These are phyloP conservation scores for Daphne laureola DNA, from an alignment of 441 rosid species.

Conservation along the genomic window DNA sequence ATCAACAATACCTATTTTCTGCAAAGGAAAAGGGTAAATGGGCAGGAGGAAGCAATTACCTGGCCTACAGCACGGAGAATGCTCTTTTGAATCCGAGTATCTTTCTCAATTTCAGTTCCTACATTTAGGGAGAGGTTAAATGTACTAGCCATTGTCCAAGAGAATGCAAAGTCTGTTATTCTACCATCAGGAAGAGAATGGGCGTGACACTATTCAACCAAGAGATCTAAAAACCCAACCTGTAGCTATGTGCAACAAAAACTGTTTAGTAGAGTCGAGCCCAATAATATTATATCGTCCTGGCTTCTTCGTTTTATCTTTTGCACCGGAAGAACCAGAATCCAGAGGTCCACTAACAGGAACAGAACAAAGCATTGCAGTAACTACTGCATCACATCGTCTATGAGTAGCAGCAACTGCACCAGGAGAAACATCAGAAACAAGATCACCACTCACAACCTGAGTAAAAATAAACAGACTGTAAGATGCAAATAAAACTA, in stretches of 20 bases:
- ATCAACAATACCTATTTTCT: too few species aligned
- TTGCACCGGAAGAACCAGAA: slow-evolving; percentile 56
- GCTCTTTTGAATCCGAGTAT: slow-evolving; percentile 58
- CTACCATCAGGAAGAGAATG: too few species aligned
- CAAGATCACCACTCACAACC: slow-evolving; percentile 96
- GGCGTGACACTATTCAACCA: slow-evolving; percentile 2
- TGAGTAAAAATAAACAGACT: slow-evolving; percentile 26
- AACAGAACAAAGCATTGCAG: slow-evolving; percentile 79
- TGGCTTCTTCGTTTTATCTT: slow-evolving; percentile 85
- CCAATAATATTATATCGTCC: slow-evolving; percentile 71
- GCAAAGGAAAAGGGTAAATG: not conserved
- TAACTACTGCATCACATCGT: slow-evolving; percentile 80
- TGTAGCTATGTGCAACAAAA: slow-evolving; percentile 75
- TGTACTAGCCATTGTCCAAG: too few species aligned
- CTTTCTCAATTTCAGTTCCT: slow-evolving; percentile 84
- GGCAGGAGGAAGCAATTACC: slow-evolving; percentile 34
- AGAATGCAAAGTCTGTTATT: too few species aligned
- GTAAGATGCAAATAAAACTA: not conserved
- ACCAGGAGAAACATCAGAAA: slow-evolving; percentile 93
- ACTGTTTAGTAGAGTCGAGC: slow-evolving; percentile 64
- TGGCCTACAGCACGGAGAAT: slow-evolving; percentile 78
- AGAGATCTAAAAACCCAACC: slow-evolving; percentile 33
- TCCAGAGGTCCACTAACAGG: slow-evolving; percentile 82
- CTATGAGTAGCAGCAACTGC: slow-evolving; percentile 89
- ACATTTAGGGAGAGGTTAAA: slow-evolving; percentile 4